Conservation (phyloP, 2,329 filamentous ascomycete genomes). For the Penicillium glabrum region DNA sequence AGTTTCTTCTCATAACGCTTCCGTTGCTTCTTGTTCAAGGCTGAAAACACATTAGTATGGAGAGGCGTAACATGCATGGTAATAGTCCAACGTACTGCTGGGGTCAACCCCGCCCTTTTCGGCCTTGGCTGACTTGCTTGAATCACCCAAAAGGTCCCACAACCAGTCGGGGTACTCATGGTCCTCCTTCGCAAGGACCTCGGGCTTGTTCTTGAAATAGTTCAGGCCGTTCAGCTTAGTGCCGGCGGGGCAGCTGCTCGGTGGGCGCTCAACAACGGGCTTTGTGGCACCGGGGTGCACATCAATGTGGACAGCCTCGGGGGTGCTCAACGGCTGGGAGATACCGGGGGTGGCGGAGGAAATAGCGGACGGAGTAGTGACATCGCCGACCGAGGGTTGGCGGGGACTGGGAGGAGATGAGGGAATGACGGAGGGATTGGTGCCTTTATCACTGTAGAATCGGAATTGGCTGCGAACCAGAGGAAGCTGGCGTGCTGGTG, state of each 20-base stretch:
- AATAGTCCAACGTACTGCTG: constrained; percentile 34
- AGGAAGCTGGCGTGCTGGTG: constrained; percentile 30
- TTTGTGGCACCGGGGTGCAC: constrained; percentile 28
- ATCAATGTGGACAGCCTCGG: constrained; percentile 31
- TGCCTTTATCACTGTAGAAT: constrained; percentile 32
- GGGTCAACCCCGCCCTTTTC: constrained; percentile 39
- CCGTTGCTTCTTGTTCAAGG: constrained; percentile 49
- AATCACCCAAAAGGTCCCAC: constrained; percentile 44
- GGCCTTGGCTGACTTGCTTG: constrained; percentile 32
- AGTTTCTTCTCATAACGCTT: constrained; percentile 49
- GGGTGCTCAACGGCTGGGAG: constrained; percentile 43
- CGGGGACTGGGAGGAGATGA: constrained; percentile 34
- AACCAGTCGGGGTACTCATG: constrained; percentile 51
- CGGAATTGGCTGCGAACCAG: constrained; percentile 32
- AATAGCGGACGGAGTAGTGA: constrained; percentile 36
- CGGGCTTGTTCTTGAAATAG: constrained; percentile 49
- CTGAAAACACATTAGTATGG: constrained; percentile 27
- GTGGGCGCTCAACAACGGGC: constrained; percentile 27
- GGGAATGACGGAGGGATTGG: constrained; percentile 26
- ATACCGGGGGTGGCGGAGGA: constrained; percentile 41
- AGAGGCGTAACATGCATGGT: background rate
- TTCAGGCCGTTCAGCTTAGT: constrained; percentile 44
- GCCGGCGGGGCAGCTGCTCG: constrained; percentile 42
- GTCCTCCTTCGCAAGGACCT: constrained; percentile 46
- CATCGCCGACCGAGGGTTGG: constrained; percentile 31